phyloP scores from a whole-genome alignment of 1,284 basidiomycete species.

The Naganishia cerealis region DNA sequence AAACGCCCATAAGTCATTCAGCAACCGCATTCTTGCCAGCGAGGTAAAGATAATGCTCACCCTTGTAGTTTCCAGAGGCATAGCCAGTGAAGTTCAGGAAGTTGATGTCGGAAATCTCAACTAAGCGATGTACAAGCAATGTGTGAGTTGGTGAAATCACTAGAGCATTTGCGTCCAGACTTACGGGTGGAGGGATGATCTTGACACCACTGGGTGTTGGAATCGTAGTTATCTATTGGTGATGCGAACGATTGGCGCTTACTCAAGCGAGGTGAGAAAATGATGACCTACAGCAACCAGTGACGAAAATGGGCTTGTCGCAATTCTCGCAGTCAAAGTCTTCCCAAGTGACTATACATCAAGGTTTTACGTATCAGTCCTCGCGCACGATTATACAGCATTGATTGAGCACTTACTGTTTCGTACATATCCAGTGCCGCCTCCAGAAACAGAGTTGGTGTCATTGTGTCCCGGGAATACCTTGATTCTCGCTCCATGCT shows the following conservation, averaged over 20 bases:
- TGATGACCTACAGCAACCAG: slow-evolving; percentile 61
- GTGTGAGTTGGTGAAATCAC: not conserved
- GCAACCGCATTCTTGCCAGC: not conserved
- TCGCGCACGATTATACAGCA: slow-evolving; percentile 7
- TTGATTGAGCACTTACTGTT: slow-evolving; percentile 46
- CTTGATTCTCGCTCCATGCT: slow-evolving; percentile 69
- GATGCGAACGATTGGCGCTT: not conserved
- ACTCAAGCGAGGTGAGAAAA: not conserved
- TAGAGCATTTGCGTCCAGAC: not conserved
- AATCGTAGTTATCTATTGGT: slow-evolving; percentile 26
- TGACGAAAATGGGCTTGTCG: slow-evolving; percentile 61
- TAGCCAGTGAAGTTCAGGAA: slow-evolving; percentile 61
- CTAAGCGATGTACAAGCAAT: slow-evolving; percentile 44
- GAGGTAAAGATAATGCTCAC: not conserved
- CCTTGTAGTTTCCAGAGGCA: slow-evolving; percentile 53
- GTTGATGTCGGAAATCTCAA: slow-evolving; percentile 57
- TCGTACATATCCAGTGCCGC: slow-evolving; percentile 64
- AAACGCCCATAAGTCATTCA: not conserved
- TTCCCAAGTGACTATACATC: slow-evolving; percentile 20
- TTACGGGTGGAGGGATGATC: slow-evolving; percentile 38
- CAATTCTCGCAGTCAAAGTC: slow-evolving; percentile 47
- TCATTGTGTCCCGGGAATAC: slow-evolving; percentile 60
- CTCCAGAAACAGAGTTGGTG: slow-evolving; percentile 54
- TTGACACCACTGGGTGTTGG: slow-evolving; percentile 33
- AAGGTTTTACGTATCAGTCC: not conserved